Conservation (phyloP, 164 flowering plant genomes). For the Tetracentron sinense region DNA sequence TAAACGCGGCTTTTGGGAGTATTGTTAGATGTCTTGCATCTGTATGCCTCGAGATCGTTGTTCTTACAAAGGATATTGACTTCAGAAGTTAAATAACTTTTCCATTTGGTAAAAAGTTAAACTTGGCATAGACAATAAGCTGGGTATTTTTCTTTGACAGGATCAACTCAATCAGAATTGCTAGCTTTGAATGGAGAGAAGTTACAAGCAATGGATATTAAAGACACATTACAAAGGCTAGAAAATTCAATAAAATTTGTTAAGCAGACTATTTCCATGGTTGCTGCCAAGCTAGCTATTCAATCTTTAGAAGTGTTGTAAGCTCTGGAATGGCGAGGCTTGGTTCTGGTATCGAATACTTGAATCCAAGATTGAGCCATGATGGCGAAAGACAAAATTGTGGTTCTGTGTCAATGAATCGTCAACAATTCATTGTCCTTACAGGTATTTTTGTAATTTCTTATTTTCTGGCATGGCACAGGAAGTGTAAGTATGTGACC, state of each 20-base stretch:
- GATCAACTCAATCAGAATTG: conserved; percentile 46
- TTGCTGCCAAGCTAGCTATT: conserved; percentile 75
- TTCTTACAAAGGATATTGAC: too few relatives aligned
- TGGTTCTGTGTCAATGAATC: too few relatives aligned
- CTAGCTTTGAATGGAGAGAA: conserved; percentile 45
- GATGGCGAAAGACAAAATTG: neutral
- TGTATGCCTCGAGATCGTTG: too few relatives aligned
- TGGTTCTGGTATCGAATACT: conserved; percentile 1
- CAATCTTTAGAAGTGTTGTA: conserved; percentile 42
- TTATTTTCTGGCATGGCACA: too few relatives aligned
- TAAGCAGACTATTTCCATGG: conserved; percentile 36
- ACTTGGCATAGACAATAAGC: neutral
- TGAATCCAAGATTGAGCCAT: neutral
- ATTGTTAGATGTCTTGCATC: too few relatives aligned
- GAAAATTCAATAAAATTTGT: conserved; percentile 33
- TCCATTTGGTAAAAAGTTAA: neutral
- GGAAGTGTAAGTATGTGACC: too few relatives aligned
- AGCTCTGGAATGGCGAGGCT: neutral
- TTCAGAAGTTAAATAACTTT: too few relatives aligned
- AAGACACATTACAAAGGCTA: conserved; percentile 45
- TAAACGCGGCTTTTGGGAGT: too few relatives aligned
- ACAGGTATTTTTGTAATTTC: too few relatives aligned
- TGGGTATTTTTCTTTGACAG: conserved; percentile 25
- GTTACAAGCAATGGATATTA: conserved; percentile 48
- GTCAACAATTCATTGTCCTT: too few relatives aligned